Evolutionary conservation across 768 basidiomycete genomes (phyloP).

Genomic region (Tulasnella calospora): DNA sequence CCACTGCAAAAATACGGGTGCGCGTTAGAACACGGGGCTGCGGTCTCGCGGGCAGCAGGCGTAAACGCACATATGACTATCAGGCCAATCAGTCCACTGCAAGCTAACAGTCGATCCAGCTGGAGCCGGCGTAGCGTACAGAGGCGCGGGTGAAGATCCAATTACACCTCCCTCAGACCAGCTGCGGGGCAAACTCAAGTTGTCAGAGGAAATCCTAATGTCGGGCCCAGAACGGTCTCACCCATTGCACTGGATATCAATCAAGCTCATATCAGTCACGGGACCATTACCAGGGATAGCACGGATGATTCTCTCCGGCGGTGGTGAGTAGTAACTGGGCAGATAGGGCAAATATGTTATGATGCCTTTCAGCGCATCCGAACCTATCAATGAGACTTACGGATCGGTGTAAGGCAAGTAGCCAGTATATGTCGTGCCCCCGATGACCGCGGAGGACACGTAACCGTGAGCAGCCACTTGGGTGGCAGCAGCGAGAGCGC

Average conservation of each 20-base stretch:
- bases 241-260: constrained; percentile 40
- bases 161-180: constrained; percentile 32
- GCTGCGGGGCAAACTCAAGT: background rate
- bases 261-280: constrained; percentile 39
- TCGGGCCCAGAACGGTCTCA: background rate
- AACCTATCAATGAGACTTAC: background rate
- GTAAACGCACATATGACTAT: constrained; percentile 29
- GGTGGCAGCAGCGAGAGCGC: constrained; percentile 16
- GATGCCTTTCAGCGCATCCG: constrained; percentile 21
- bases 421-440: constrained; percentile 39
- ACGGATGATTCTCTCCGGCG: constrained; percentile 43
- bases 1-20: background rate
- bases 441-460: constrained; percentile 40
- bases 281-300: constrained; percentile 43
- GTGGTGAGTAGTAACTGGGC: constrained; percentile 35
- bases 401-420: constrained; percentile 38
- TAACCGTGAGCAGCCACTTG: constrained; percentile 40
- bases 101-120: constrained; percentile 41
- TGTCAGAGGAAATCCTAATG: background rate
- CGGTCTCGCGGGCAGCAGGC: background rate
- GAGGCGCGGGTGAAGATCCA: constrained; percentile 41
- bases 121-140: constrained; percentile 40
- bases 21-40: background rate
- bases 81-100: constrained; percentile 42
- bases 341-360: constrained; percentile 27